Conservation (phyloP, 1,139 yeast species). For the Protomyces inouyei region DNA sequence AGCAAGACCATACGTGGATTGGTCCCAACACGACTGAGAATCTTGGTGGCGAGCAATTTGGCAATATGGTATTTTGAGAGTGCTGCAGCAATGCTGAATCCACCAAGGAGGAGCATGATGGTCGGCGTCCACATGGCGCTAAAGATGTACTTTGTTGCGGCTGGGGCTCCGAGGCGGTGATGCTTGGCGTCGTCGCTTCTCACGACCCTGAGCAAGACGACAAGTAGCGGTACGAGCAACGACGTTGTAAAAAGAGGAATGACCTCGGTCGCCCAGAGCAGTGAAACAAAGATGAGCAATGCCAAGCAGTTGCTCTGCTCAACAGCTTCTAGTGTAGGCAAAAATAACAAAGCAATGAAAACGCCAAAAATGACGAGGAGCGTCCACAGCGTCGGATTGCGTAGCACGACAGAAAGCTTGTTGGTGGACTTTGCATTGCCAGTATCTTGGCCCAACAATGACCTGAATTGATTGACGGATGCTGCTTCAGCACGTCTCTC, state of each 20-base stretch:
- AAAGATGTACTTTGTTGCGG: slow-evolving; percentile 70
- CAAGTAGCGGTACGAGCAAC: slow-evolving; percentile 69
- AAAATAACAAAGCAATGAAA: slow-evolving; percentile 48
- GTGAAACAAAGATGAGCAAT: slow-evolving; percentile 67
- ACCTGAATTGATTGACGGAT: slow-evolving; percentile 27
- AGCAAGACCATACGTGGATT: slow-evolving; percentile 71
- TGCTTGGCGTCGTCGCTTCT: slow-evolving; percentile 51
- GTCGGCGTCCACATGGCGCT: slow-evolving; percentile 94
- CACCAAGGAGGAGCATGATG: slow-evolving; percentile 81
- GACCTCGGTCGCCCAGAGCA: slow-evolving; percentile 92
- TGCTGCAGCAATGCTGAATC: slow-evolving; percentile 91
- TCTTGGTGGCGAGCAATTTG: slow-evolving; percentile 72
- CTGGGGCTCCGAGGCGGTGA: slow-evolving; percentile 55
- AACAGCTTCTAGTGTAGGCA: slow-evolving; percentile 52
- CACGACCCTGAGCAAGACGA: slow-evolving; percentile 68
- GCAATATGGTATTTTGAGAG: slow-evolving; percentile 86
- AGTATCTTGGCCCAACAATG: background rate
- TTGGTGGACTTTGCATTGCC: slow-evolving; percentile 9
- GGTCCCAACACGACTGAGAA: slow-evolving; percentile 77
- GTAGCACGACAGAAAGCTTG: slow-evolving; percentile 31
- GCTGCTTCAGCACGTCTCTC: slow-evolving; percentile 51
- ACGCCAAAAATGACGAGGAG: slow-evolving; percentile 48
- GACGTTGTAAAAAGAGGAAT: slow-evolving; percentile 85
- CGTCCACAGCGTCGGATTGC: slow-evolving; percentile 40
- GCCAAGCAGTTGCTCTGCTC: slow-evolving; percentile 79